Evolutionary conservation across 1,284 basidiomycete species (phyloP), one percentile per base, ranked within the genome.

Genomic region (Pyrrhoderma lamaoense): DNA sequence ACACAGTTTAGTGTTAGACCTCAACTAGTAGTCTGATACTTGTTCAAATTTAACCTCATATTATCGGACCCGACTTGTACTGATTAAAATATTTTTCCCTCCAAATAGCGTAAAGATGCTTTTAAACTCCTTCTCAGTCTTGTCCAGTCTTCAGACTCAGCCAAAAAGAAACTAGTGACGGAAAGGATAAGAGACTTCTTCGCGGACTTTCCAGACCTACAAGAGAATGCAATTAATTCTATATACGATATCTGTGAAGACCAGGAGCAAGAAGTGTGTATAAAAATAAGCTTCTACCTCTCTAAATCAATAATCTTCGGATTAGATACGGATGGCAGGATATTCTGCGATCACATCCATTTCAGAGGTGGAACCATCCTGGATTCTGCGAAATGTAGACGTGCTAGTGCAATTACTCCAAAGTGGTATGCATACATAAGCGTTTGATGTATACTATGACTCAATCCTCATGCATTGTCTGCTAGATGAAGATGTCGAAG

Each of bases 161-260:
- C 63, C 7, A 60, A 76, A 46, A 85, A 83, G 60, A 72, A 71
- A 25, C 67, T 79, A 19, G 80, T 80, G 1, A 82, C 83, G 0
- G 65, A 67, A 22, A 74, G 78, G 51, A 74, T 86, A 53, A 74
- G 71, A 45, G 59, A 67, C 42, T 80, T 80, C 61, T 79, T 85
- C 65, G 74, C 67, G 57, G 76, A 82, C 62, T 83, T 84, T 59
- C 76, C 78, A 0, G 82, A 84, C 42, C 67, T 82, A 14, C 81
- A 85, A 62, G 85, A 87, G 58, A 76, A 76, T 23, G 80, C 80
- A 3, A 83, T 86, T 59, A 82, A 86, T 57, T 79, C 81, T 18
- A 34, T 86, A 19, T 87, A 86, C 59, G 83, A 86, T 64, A 66
- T 87, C 1, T 86, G 83, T 60, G 83, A 86, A 63, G 84, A 87